Base-by-base conservation (phyloP, 768 basidiomycete genomes). In the Macrolepiota fuliginosa region DNA sequence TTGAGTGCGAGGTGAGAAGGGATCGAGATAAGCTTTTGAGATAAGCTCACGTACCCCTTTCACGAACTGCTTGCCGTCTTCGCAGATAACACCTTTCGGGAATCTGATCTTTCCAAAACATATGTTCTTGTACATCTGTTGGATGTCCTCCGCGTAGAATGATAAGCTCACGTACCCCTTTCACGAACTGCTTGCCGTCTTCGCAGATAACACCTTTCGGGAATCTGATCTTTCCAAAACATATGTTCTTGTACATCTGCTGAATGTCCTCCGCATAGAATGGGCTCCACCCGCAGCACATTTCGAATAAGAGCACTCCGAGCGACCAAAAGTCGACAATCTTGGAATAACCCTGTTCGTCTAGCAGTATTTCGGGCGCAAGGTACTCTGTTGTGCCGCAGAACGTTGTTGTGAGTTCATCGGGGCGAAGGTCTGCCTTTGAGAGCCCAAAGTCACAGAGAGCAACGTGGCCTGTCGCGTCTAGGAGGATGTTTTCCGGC, bases 211-310 rank as follows among this genome's bases (percentile, higher is more conserved):
- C 96, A 56, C 91, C 96, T 70, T 94, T 91, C 4, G 97, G 97
- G 79, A 98, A 98, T 56, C 95, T 83, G 71, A 98, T 98, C 83
- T 98, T 98, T 62, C 97, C 97, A 74, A 98, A 99, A 72, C 96
- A 97, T 66, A 93, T 94, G 76, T 92, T 94, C 81, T 95, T 95
- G 80, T 99, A 99, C 97, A 99, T 99, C 76, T 96, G 93, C 73
- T 99, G 96, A 3, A 94, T 97, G 71, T 99, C 97, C 70, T 99
- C 97, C 17, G 96, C 96, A 70, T 98, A 99, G 77, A 98, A 99
- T 45, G 97, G 97, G 71, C 92, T 94, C 97, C 97, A 98, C 5
- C 97, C 97, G 67, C 97, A 99, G 69, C 97, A 98, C 97, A 99
- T 99, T 77, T 99, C 97, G 72, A 98, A 99, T 24, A 99, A 80